These are phyloP conservation scores for Paracoccidioides lutzii DNA, from an alignment of 2,329 filamentous ascomycete species.

Conservation along the genomic window DNA sequence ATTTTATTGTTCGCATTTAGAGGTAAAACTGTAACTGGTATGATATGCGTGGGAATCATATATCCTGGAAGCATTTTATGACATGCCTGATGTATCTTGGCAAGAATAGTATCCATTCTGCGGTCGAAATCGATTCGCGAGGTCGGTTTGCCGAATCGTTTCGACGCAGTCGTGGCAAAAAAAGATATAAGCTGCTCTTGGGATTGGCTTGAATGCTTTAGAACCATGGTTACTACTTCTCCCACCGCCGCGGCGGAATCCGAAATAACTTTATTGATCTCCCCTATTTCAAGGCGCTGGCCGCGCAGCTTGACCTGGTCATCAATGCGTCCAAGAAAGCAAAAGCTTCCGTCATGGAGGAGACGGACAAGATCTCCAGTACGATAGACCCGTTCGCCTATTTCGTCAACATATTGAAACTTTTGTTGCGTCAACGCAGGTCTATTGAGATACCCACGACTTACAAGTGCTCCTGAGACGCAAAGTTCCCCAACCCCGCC, in stretches of 20 bases:
- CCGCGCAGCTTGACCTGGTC: conserved; percentile 87
- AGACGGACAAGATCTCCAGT: conserved; percentile 82
- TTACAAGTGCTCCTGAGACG: conserved; percentile 73
- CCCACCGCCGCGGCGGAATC: conserved; percentile 43
- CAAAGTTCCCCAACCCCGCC: conserved; percentile 81
- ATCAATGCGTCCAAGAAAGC: conserved; percentile 77
- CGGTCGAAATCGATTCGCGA: not conserved
- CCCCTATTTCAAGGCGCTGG: conserved; percentile 75
- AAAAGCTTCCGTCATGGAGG: conserved; percentile 66
- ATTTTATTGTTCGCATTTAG: conserved; percentile 84
- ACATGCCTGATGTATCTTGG: conserved; percentile 48
- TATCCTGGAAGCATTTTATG: conserved; percentile 60
- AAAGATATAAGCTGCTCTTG: conserved; percentile 78
- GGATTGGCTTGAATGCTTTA: conserved; percentile 56
- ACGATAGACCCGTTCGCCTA: conserved; percentile 58
- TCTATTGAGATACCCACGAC: conserved; percentile 76
- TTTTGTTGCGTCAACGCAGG: conserved; percentile 61
- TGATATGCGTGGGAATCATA: conserved; percentile 80
- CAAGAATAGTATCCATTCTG: not conserved
- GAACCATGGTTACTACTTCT: conserved; percentile 65
- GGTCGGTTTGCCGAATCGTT: not conserved
- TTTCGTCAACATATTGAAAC: conserved; percentile 53
- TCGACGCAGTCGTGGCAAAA: conserved; percentile 26
- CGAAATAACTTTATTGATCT: conserved; percentile 77
- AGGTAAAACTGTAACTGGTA: conserved; percentile 59